Conservation (phyloP, 345 rosid genomes). For the Eucalyptus coolabah region DNA sequence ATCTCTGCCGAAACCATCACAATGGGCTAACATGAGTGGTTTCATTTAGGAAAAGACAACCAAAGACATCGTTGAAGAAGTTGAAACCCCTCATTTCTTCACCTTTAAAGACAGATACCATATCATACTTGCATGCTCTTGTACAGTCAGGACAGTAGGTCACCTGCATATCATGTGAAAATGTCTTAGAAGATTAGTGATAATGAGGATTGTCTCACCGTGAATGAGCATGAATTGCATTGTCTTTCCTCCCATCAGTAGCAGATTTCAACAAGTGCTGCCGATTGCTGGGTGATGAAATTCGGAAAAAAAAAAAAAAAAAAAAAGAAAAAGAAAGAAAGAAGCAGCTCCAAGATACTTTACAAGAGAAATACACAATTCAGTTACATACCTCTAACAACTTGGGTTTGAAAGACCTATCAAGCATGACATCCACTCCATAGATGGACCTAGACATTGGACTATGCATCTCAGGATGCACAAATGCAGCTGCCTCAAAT, state of each 20-base stretch:
- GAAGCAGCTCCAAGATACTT: background rate
- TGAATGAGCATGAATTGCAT: background rate
- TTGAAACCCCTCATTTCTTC: constrained; percentile 35
- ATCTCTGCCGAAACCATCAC: background rate
- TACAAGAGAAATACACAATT: background rate
- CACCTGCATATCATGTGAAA: constrained; percentile 23
- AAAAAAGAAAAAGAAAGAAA: background rate
- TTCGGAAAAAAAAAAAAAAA: fast-evolving
- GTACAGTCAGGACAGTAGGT: constrained; percentile 93
- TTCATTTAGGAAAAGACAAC: constrained; percentile 75
- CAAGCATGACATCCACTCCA: constrained; percentile 92
- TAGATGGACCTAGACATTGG: constrained; percentile 75
- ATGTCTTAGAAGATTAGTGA: background rate
- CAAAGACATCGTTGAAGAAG: constrained; percentile 68
- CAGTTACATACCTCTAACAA: constrained; percentile 66
- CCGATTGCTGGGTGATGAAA: background rate
- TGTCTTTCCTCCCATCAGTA: background rate
- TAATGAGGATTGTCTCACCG: background rate
- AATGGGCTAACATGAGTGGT: constrained; percentile 40
- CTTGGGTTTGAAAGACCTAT: constrained; percentile 66
- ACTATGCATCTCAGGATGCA: constrained; percentile 87
- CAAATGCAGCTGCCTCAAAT: constrained; percentile 73
- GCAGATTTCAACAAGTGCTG: background rate
- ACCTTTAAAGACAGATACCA: constrained; percentile 23
- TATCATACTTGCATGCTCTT: constrained; percentile 84